Base-by-base conservation (phyloP, 2,329 filamentous ascomycete species). In the Sphaerostilbella broomeana region DNA sequence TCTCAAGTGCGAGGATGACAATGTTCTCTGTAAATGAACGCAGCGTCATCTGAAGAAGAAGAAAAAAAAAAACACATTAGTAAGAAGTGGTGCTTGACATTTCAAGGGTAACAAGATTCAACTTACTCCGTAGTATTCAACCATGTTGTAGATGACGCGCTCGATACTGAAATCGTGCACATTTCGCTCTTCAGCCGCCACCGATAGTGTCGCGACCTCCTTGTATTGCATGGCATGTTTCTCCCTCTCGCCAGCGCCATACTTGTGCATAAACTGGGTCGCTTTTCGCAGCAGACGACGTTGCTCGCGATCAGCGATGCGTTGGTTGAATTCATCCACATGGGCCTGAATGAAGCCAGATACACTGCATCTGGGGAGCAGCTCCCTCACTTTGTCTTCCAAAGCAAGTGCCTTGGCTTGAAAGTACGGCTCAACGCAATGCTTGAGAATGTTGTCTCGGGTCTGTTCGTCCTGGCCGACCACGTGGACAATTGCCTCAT, bases 401-500 rank as follows among this genome's bases (percentile, higher is more conserved):
- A 42, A 21, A 3, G 26, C 11, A 12, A 20, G n/a, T 6, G 7
- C 20, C 4, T 30, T 42, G 11, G 32, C 6, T 7, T 42, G 17
- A 15, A 42, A 39, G 4, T 11, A 24, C 9, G 40, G 35, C 3
- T 25, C 27, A 5, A 42, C 35, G 10, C 9, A 39, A 5, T 34
- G 29, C 7, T 8, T 11, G 28, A 38, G 18, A 24, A 42, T 34
- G 6, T 19, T 22, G 11, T 38, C 35, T 12, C 35, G 22, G 9
- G 40, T 42, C 12, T 17, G 17, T 19, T 35, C 25, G 35, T 42
- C 40, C 16, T 38, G 28, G 3, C 56, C 57, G 2, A 54, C 42
- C 6, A 67, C 49, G 38, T 68, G 47, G 6, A 39, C 32, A 9
- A 70, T 50, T 0, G 62, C 38, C 11, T 57, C 47, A 17, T 67